Evolutionary conservation across 768 basidiomycete genomes (phyloP), one percentile per base, ranked within the genome.

Genomic region (Suillus luteus): DNA sequence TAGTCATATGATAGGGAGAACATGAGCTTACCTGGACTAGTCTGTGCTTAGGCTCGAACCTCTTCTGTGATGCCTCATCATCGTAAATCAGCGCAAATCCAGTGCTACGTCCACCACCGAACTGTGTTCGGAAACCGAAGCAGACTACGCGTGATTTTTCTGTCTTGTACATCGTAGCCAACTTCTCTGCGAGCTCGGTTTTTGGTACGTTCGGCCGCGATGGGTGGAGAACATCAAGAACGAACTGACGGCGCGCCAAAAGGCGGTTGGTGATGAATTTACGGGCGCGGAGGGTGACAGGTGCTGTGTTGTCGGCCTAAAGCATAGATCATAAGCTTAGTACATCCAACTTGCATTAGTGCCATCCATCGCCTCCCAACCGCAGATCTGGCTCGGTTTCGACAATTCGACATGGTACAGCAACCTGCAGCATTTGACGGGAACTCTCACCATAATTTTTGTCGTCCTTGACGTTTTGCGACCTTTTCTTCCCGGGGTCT

Each of bases 181-280:
- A 90, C 81, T 96, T 96, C 77, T 96, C 95, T 62, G 88, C 84
- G 69, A 99, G 85, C 71, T 99, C 96, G 60, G 86, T 80, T 81
- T 92, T 94, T 73, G 96, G 89, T 76, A 99, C 93, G 77, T 96
- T 98, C 65, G 97, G 79, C 63, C 95, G 92, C 62, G 86, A 90
- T n/a, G 96, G 96, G 81, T 99, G 97, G 70, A 97, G 88, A 70
- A 96, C 86, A 70, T 96, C 95, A 69, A 98, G 85, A 70, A 98
- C 85, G 75, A 99, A 96, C 85, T 99, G 97, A 74, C 93, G 92
- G 71, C 97, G 92, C 70, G 92, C 88, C 59, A 99, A 83, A 68
- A 99, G 91, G 65, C 95, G 94, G 87, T 99, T 99, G 76, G 96
- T 97, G 80, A 98, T 92, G 84, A 99, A 99, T 85, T 99, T 98